Evolutionary conservation across 495 filamentous ascomycete species (phyloP).

Genomic region (Durotheca rogersii): DNA sequence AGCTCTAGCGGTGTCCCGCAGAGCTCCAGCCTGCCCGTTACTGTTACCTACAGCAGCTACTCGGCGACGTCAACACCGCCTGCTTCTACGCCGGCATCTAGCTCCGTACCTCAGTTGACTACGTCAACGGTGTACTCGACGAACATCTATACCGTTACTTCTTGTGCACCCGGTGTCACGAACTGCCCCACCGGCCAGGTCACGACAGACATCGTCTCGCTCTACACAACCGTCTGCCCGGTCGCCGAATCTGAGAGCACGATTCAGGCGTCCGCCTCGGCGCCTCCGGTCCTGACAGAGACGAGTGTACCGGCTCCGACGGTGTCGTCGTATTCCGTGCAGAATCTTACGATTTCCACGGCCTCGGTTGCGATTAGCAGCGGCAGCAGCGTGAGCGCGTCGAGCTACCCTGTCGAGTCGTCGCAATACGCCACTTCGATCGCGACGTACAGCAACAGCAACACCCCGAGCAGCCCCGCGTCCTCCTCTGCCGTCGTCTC

Average conservation of each 20-base stretch:
- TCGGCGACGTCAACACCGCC: slow-evolving; percentile 4
- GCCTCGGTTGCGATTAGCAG: slow-evolving; percentile 17
- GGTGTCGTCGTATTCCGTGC: slow-evolving; percentile 28
- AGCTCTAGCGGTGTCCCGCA: slow-evolving; percentile 16
- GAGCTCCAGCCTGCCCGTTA: slow-evolving; percentile 16
- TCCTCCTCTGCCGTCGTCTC: slow-evolving; percentile 20
- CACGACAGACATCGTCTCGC: slow-evolving; percentile 55
- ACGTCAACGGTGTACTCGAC: slow-evolving; percentile 63
- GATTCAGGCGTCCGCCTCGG: slow-evolving; percentile 17
- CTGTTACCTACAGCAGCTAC: not conserved
- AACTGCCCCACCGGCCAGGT: slow-evolving; percentile 60
- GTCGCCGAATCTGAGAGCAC: slow-evolving; percentile 43
- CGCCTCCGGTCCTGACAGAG: slow-evolving; percentile 18
- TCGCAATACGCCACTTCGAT: slow-evolving; percentile 41
- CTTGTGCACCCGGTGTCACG: slow-evolving; percentile 58
- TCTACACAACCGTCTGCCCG: slow-evolving; percentile 62
- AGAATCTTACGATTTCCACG: slow-evolving; percentile 10
- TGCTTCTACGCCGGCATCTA: slow-evolving; percentile 43
- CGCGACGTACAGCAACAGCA: slow-evolving; percentile 52
- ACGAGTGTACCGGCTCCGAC: slow-evolving; percentile 12
- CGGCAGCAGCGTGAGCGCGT: slow-evolving; percentile 24
- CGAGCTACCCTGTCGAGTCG: slow-evolving; percentile 26
- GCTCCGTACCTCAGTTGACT: slow-evolving; percentile 38
- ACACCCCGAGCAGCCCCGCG: slow-evolving; percentile 46
- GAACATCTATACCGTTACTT: slow-evolving; percentile 57